These are phyloP conservation scores for Astrothelium subdiscretum DNA, from an alignment of 495 filamentous ascomycete genomes.

Conservation along the genomic window DNA sequence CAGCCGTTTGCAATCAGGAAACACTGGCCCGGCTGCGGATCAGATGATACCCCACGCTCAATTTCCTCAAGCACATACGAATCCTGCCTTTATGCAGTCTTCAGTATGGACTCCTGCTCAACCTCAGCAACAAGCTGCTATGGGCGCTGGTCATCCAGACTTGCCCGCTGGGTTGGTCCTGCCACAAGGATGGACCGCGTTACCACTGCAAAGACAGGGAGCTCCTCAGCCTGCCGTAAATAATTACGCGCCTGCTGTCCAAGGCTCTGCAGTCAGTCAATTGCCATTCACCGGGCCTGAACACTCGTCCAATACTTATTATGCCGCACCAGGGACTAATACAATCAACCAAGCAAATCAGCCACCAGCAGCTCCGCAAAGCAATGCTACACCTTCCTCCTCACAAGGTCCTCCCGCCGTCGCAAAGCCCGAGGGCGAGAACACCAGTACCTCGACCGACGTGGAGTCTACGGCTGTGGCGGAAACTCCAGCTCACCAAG, in stretches of 20 bases:
- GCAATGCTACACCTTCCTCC: not conserved
- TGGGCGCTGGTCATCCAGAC: slow-evolving; percentile 9
- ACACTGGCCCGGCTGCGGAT: not conserved
- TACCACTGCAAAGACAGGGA: slow-evolving; percentile 16
- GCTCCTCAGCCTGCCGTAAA: not conserved
- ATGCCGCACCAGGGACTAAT: not conserved
- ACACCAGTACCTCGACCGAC: not conserved
- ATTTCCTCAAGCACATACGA: not conserved
- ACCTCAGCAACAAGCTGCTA: not conserved
- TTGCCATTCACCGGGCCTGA: too few relatives aligned
- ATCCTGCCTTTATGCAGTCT: not conserved
- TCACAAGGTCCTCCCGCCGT: not conserved
- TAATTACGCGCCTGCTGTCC: not conserved
- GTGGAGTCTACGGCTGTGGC: not conserved
- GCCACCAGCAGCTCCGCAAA: not conserved
- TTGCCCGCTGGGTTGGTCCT: slow-evolving; percentile 17
- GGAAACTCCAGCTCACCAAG: not conserved
- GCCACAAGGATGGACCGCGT: slow-evolving; percentile 19
- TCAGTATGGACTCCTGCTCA: slow-evolving; percentile 4
- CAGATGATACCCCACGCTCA: not conserved
- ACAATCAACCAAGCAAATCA: not conserved
- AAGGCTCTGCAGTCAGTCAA: not conserved
- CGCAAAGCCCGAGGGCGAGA: not conserved
- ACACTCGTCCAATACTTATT: not conserved
- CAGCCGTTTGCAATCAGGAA: not conserved